Evolutionary conservation across 2,329 filamentous ascomycete species (phyloP).

Genomic region (Westerdykella sp.): DNA sequence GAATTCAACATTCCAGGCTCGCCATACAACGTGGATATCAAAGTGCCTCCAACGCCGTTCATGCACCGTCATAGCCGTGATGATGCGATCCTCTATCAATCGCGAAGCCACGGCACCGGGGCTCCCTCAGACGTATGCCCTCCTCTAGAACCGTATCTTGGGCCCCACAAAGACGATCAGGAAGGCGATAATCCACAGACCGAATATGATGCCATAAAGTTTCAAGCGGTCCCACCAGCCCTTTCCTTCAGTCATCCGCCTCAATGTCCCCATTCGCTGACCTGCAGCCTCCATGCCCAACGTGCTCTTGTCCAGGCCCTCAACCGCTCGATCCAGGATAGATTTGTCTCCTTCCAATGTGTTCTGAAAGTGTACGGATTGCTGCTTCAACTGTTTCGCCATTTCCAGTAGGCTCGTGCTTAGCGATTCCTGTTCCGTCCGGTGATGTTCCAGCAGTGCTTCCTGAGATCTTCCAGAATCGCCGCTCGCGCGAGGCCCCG

Average conservation of each 20-base stretch:
- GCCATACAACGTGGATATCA: too few species aligned
- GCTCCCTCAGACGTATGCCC: too few species aligned
- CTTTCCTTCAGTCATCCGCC: slow-evolving; percentile 77
- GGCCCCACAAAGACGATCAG: slow-evolving; percentile 79
- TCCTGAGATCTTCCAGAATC: slow-evolving; percentile 44
- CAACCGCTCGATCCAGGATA: slow-evolving; percentile 62
- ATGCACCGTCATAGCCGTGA: background rate
- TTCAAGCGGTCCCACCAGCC: slow-evolving; percentile 81
- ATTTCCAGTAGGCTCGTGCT: slow-evolving; percentile 76
- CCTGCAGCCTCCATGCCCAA: slow-evolving; percentile 69
- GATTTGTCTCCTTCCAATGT: slow-evolving; percentile 70
- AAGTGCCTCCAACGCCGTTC: background rate
- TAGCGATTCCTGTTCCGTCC: slow-evolving; percentile 74
- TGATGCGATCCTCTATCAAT: too few species aligned
- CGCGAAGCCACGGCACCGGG: too few species aligned
- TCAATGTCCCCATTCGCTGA: slow-evolving; percentile 68
- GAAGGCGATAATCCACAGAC: slow-evolving; percentile 69
- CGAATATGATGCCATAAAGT: slow-evolving; percentile 78
- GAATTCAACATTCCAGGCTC: too few species aligned
- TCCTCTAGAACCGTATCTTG: slow-evolving; percentile 69
- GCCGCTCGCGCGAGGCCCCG: slow-evolving; percentile 17
- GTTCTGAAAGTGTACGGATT: slow-evolving; percentile 63
- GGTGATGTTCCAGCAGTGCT: slow-evolving; percentile 67
- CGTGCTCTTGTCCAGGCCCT: slow-evolving; percentile 72
- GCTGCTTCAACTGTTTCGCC: slow-evolving; percentile 69